Conservation (phyloP, 2,329 filamentous ascomycete species). For the Stenocarpella maydis region DNA sequence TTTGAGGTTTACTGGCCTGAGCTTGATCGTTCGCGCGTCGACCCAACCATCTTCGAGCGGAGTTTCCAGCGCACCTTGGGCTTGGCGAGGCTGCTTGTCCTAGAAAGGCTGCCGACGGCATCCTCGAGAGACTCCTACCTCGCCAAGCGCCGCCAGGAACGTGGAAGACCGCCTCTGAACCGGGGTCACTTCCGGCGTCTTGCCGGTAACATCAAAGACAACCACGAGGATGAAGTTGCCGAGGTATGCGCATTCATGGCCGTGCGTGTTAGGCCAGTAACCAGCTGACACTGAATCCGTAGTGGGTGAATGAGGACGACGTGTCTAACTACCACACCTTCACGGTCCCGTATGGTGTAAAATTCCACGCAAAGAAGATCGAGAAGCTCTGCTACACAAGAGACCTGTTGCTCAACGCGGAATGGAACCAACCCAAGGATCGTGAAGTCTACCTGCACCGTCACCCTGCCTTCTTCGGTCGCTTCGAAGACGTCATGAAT, state of each 20-base stretch:
- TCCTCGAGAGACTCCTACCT: slow-evolving; percentile 75
- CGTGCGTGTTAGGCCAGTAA: not conserved
- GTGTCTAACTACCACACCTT: slow-evolving; percentile 83
- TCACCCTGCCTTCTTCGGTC: slow-evolving; percentile 86
- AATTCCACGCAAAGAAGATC: slow-evolving; percentile 73
- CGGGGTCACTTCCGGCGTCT: slow-evolving; percentile 51
- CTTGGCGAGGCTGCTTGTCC: slow-evolving; percentile 78
- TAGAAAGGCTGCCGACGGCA: slow-evolving; percentile 78
- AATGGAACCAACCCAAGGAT: slow-evolving; percentile 83
- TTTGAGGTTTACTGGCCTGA: slow-evolving; percentile 86
- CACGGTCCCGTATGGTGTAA: slow-evolving; percentile 72
- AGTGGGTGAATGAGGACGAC: slow-evolving; percentile 78
- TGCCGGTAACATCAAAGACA: slow-evolving; percentile 77
- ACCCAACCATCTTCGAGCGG: slow-evolving; percentile 87
- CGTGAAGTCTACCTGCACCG: slow-evolving; percentile 81
- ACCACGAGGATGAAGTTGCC: slow-evolving; percentile 80
- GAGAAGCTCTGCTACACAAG: slow-evolving; percentile 84
- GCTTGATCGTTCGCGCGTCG: slow-evolving; percentile 77
- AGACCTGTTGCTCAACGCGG: slow-evolving; percentile 82
- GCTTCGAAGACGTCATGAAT: slow-evolving; percentile 74
- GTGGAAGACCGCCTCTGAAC: slow-evolving; percentile 70
- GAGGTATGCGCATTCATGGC: slow-evolving; percentile 51
- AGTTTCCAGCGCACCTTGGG: slow-evolving; percentile 80
- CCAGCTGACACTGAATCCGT: not conserved
- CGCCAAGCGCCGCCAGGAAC: slow-evolving; percentile 73